Evolutionary conservation across 83 land plant species (phyloP), one percentile per base, ranked within the genome.

Genomic region (Larix sibirica): DNA sequence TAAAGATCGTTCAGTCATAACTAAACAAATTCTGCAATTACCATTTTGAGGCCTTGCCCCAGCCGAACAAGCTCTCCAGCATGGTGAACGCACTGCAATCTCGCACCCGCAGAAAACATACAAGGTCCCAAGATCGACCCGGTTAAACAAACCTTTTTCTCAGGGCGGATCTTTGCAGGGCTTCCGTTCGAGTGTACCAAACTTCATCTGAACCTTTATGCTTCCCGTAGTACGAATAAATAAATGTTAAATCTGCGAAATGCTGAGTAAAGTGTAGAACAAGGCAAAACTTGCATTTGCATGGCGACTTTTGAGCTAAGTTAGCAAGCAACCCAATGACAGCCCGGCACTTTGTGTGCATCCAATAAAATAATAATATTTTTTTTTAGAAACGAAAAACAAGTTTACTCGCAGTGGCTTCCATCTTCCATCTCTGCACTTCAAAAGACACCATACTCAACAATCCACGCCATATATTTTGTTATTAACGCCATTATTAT

Each of bases 31-130:
- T 38, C 23, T 28, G 23, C 42, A 20, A 40, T 84, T 76, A 81
- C 86, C 86, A 85, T 81, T 73, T 85, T 0, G 86, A 81, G 63
- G 86, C 86, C 42, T 81, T 81, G 63, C 86, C 36, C 86, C 86
- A 85, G 28, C 88, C 88, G 36, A 86, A 73, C 21, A 86, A 78
- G 38, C 31, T 44, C 17, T 73, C 80, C 62, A 86, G 14, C 68
- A 86, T 62, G n/a, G 21, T 10, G 18, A 12, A 12, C 14, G 56
- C 56, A 12, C 56, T 12, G 56, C 56, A 12, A 54, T 54, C 14
- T 54, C 13, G 56, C 14, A 9, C 74, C 4, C 21, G 44, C 47
- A 0, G 8, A 4, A 38, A 36, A 28, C 74, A 70, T 54, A 54
- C 14, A 54, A 54, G 56, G 56, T 54, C 56, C 56, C 13, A 13